A percentile compares a stretch with the other conserved stretches of the same genome.
phyloP scores from a whole-genome alignment of 2,329 filamentous ascomycete species.

The Alternaria longipes region DNA sequence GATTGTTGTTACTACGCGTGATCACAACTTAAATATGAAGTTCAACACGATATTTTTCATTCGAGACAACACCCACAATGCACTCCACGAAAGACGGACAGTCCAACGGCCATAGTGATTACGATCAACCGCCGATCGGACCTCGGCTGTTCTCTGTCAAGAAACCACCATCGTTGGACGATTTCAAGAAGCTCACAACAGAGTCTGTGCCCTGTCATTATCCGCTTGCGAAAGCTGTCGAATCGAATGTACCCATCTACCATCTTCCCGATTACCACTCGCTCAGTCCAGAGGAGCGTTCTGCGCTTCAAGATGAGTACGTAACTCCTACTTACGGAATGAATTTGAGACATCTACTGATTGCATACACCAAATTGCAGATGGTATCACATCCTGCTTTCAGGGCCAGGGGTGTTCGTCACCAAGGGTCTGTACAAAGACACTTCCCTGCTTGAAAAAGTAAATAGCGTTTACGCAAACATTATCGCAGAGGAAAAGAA shows the following conservation, averaged over 20 bases:
- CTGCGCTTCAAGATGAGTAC: conserved; percentile 63
- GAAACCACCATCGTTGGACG: conserved; percentile 52
- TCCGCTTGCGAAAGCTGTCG: conserved; percentile 57
- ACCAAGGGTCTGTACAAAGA: conserved; percentile 54
- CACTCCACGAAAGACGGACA: background rate
- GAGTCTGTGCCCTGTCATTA: conserved; percentile 54
- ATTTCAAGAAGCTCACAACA: conserved; percentile 58
- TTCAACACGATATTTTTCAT: background rate
- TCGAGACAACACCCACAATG: background rate
- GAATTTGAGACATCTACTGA: background rate
- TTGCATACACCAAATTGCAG: conserved; percentile 6
- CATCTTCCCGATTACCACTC: conserved; percentile 54
- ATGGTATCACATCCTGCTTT: conserved; percentile 65
- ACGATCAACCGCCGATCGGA: conserved; percentile 20
- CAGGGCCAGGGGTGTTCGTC: conserved; percentile 69
- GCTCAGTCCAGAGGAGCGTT: conserved; percentile 38
- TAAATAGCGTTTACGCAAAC: conserved; percentile 30
- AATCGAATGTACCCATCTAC: conserved; percentile 67
- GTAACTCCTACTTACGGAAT: background rate
- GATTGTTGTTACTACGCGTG: background rate
- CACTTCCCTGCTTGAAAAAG: conserved; percentile 38
- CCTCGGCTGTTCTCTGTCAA: conserved; percentile 41
- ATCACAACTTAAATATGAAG: background rate
- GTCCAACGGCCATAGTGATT: background rate
- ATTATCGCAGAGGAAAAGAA: conserved; percentile 62